Evolutionary conservation across 2,329 filamentous ascomycete species (phyloP).

Genomic region (Claviceps sorghi): DNA sequence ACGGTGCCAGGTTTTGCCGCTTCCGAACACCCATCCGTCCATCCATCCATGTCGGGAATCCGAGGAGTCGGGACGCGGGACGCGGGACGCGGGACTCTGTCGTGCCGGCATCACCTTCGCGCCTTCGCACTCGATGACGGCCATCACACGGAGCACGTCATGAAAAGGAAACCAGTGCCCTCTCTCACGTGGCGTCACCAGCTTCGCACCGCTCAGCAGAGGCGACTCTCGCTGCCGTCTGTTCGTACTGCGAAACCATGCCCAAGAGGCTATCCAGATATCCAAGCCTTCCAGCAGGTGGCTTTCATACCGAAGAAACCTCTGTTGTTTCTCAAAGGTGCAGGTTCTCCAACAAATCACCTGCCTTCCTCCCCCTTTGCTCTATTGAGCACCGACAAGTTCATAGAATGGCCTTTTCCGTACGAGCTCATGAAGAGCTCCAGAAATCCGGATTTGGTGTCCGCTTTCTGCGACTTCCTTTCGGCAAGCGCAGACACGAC

Average conservation of each 20-base stretch:
- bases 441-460: conserved; percentile 8
- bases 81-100: too few relatives aligned
- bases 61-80: not conserved
- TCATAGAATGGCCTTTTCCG: conserved; percentile 19
- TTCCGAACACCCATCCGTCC: not conserved
- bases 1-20: conserved; percentile 5
- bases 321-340: conserved; percentile 29
- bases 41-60: not conserved
- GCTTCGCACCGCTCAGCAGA: not conserved
- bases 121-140: not conserved
- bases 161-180: conserved; percentile 1
- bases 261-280: conserved; percentile 9
- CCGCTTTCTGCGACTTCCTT: conserved; percentile 16
- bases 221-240: not conserved
- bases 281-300: conserved; percentile 34
- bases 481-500: conserved; percentile 12
- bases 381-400: conserved; percentile 15
- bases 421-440: conserved; percentile 23
- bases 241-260: conserved; percentile 6
- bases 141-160: not conserved
- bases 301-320: conserved; percentile 40
- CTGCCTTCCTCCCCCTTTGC: conserved; percentile 32
- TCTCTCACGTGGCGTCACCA: not conserved
- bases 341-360: conserved; percentile 18
- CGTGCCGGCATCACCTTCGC: not conserved